Evolutionary conservation across 345 rosid species (phyloP).

Genomic region (Sonneratia caseolaris): DNA sequence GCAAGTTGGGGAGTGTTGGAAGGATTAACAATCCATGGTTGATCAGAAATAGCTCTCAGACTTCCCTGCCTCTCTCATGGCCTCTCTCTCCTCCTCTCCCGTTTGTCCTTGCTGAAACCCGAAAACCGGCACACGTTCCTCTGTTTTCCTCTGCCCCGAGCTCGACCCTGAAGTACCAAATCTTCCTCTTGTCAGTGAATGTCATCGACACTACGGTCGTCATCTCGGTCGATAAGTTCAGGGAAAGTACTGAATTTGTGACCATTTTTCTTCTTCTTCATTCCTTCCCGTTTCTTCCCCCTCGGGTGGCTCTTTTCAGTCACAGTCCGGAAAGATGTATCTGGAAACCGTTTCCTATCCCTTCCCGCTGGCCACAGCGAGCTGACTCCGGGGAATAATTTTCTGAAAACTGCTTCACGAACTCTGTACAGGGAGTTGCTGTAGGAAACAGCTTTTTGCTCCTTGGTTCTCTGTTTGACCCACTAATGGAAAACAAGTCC

Average conservation of each 20-base stretch:
- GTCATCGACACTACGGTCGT: neutral
- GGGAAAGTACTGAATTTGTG: neutral
- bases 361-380: neutral
- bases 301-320: neutral
- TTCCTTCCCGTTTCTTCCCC: too few species aligned
- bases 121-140: neutral
- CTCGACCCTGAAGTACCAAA: neutral
- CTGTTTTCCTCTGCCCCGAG: neutral
- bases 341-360: constrained; percentile 1
- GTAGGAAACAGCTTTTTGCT: neutral
- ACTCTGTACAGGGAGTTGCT: neutral
- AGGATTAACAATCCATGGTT: neutral
- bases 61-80: too few species aligned
- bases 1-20: neutral
- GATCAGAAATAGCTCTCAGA: neutral
- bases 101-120: too few species aligned
- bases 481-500: neutral
- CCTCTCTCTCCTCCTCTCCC: neutral
- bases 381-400: neutral
- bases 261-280: neutral
- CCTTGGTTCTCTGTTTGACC: neutral
- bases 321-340: neutral
- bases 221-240: neutral
- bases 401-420: neutral
- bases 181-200: neutral